Evolutionary conservation across 2,329 filamentous ascomycete genomes (phyloP).

Genomic region (Aphanocladium album): DNA sequence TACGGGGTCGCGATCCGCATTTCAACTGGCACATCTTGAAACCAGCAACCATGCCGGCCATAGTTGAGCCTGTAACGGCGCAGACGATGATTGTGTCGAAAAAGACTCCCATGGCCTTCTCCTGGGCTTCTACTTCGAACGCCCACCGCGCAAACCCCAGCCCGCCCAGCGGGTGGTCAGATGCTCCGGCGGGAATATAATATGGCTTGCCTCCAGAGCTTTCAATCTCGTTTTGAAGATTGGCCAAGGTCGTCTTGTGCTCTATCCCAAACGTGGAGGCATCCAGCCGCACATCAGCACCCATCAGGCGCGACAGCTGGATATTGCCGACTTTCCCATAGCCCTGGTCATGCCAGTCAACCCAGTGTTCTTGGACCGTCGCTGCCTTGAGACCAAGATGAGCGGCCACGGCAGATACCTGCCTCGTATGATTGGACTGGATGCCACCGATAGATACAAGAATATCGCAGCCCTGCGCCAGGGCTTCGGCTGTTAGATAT

Average conservation of each 20-base stretch:
- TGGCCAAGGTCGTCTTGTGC: conserved; percentile 57
- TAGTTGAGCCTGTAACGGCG: conserved; percentile 65
- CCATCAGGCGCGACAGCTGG: conserved; percentile 64
- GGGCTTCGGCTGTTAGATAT: conserved; percentile 61
- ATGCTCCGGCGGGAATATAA: conserved; percentile 67
- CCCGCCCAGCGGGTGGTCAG: conserved; percentile 64
- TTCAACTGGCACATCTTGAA: conserved; percentile 57
- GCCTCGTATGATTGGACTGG: conserved; percentile 66
- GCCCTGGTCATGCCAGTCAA: conserved; percentile 53
- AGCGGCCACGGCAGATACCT: conserved; percentile 58
- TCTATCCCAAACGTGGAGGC: conserved; percentile 60
- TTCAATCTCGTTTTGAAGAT: conserved; percentile 49
- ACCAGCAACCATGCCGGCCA: conserved; percentile 68
- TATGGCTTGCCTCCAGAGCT: conserved; percentile 56
- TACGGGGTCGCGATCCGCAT: conserved; percentile 39
- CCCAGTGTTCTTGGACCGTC: conserved; percentile 63
- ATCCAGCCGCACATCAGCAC: conserved; percentile 57
- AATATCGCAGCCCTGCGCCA: conserved; percentile 52
- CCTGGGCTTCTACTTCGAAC: conserved; percentile 62
- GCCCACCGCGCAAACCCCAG: conserved; percentile 68
- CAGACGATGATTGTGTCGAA: conserved; percentile 66
- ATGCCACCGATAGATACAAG: conserved; percentile 63
- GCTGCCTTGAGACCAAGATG: conserved; percentile 51
- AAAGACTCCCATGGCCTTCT: conserved; percentile 55
- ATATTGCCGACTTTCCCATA: conserved; percentile 67